Evolutionary conservation across 495 filamentous ascomycete species (phyloP).

Genomic region (Aspergillus ostianus): DNA sequence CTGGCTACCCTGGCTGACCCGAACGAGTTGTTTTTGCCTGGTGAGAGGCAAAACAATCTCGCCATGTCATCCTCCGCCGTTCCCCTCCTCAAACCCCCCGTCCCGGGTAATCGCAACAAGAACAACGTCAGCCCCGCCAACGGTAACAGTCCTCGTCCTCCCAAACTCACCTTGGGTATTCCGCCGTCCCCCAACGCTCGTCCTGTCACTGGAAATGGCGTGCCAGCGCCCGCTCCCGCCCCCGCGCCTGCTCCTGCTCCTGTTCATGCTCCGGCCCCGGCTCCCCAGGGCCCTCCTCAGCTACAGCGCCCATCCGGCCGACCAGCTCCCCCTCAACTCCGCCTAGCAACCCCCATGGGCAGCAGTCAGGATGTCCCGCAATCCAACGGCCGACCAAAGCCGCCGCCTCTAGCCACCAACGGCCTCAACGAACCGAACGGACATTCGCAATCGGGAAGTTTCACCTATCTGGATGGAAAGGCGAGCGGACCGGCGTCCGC

Average conservation of each 20-base stretch:
- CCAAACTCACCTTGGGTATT: slow-evolving; percentile 83
- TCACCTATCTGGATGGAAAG: slow-evolving; percentile 68
- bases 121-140: slow-evolving; percentile 12
- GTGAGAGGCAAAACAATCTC: slow-evolving; percentile 50
- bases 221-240: slow-evolving; percentile 25
- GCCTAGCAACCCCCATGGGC: slow-evolving; percentile 82
- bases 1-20: slow-evolving; percentile 46
- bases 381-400: slow-evolving; percentile 51
- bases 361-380: slow-evolving; percentile 62
- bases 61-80: slow-evolving; percentile 70
- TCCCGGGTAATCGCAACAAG: slow-evolving; percentile 66
- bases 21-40: slow-evolving; percentile 49
- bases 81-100: slow-evolving; percentile 79
- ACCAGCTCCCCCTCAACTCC: slow-evolving; percentile 66
- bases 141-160: slow-evolving; percentile 56
- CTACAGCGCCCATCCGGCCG: slow-evolving; percentile 41
- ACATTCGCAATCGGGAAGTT: slow-evolving; percentile 73
- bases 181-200: slow-evolving; percentile 78
- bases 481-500: slow-evolving; percentile 75
- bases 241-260: slow-evolving; percentile 22
- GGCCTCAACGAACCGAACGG: slow-evolving; percentile 71
- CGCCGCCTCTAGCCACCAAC: slow-evolving; percentile 50
- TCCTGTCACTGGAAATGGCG: slow-evolving; percentile 52
- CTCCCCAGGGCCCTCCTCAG: slow-evolving; percentile 26
- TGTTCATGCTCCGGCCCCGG: not conserved